Conservation (phyloP, 2,329 filamentous ascomycete species). For the Plenodomus tracheiphilus region DNA sequence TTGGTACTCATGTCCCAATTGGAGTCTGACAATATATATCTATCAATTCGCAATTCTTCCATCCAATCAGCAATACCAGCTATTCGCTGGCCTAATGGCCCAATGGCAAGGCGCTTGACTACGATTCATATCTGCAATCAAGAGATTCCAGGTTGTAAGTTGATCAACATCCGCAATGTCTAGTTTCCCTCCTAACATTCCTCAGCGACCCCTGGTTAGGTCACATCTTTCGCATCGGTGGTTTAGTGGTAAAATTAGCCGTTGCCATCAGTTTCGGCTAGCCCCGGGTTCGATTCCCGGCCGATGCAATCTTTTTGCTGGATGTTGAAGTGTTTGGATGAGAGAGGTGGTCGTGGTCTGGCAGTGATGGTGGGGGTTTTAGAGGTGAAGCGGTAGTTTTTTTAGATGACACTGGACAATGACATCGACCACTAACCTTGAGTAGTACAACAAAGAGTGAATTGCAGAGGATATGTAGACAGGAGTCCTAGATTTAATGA, state of each 20-base stretch:
- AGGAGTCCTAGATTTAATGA: no score
- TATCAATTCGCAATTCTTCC: neutral
- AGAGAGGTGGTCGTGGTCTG: neutral
- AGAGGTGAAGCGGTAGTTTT: no score
- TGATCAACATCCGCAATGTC: no score
- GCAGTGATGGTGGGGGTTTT: neutral
- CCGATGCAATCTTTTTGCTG: slow-evolving; percentile 18
- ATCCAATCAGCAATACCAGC: neutral
- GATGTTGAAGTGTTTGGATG: neutral
- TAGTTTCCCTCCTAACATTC: no score
- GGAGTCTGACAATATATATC: neutral
- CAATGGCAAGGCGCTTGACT: slow-evolving; percentile 64
- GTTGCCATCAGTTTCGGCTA: slow-evolving; percentile 33
- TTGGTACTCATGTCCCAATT: no score
- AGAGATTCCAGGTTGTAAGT: slow-evolving; percentile 40
- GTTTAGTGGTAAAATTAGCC: slow-evolving; percentile 40
- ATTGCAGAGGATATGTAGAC: no score
- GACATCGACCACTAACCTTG: no score
- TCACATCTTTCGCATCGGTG: slow-evolving; percentile 29
- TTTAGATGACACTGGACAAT: no score
- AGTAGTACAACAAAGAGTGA: no score
- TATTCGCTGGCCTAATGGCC: slow-evolving; percentile 47
- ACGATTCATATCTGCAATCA: slow-evolving; percentile 44
- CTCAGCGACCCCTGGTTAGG: slow-evolving; percentile 26
- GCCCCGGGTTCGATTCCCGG: slow-evolving; percentile 36